These are phyloP conservation scores for Russula ochroleuca DNA, from an alignment of 768 basidiomycete species.

Conservation along the genomic window DNA sequence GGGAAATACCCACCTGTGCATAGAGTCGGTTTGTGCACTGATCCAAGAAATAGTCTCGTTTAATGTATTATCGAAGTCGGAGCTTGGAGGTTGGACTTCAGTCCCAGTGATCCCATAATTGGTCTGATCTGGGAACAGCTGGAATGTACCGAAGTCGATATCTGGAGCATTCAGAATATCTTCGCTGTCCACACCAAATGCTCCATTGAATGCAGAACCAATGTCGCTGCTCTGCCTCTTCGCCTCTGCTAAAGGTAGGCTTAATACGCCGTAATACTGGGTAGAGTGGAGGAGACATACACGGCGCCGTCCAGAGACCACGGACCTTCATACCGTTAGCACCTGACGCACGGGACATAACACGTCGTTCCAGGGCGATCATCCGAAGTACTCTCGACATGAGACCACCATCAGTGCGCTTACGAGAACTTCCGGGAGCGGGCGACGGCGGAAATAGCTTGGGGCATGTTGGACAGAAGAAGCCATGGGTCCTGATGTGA, in stretches of 20 bases:
- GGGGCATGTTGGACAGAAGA: slow-evolving; percentile 35
- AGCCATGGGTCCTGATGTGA: slow-evolving; percentile 31
- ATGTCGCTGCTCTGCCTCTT: slow-evolving; percentile 10
- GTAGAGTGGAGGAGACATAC: slow-evolving; percentile 15
- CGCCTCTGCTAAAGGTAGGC: slow-evolving; percentile 7
- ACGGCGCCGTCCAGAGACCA: slow-evolving; percentile 30
- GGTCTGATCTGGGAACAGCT: slow-evolving; percentile 39
- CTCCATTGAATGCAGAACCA: slow-evolving; percentile 38
- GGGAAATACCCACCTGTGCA: slow-evolving; percentile 24
- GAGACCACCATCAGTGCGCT: slow-evolving; percentile 17
- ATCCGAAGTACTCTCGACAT: slow-evolving; percentile 27
- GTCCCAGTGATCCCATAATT: slow-evolving; percentile 29
- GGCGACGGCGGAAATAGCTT: slow-evolving; percentile 33
- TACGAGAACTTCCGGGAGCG: slow-evolving; percentile 18
- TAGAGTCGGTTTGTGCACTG: slow-evolving; percentile 29
- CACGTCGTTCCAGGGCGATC: slow-evolving; percentile 25
- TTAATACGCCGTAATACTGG: background rate
- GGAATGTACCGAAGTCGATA: slow-evolving; percentile 39
- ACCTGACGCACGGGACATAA: slow-evolving; percentile 1
- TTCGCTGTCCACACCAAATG: slow-evolving; percentile 37
- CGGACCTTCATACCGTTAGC: slow-evolving; percentile 26
- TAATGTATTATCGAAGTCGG: slow-evolving; percentile 30
- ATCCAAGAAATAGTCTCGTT: slow-evolving; percentile 35
- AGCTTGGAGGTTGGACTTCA: slow-evolving; percentile 6
- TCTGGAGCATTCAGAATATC: slow-evolving; percentile 36